These are phyloP conservation scores for Suhomyces chickasaworum DNA, from an alignment of 1,139 yeast genomes.

Conservation along the genomic window DNA sequence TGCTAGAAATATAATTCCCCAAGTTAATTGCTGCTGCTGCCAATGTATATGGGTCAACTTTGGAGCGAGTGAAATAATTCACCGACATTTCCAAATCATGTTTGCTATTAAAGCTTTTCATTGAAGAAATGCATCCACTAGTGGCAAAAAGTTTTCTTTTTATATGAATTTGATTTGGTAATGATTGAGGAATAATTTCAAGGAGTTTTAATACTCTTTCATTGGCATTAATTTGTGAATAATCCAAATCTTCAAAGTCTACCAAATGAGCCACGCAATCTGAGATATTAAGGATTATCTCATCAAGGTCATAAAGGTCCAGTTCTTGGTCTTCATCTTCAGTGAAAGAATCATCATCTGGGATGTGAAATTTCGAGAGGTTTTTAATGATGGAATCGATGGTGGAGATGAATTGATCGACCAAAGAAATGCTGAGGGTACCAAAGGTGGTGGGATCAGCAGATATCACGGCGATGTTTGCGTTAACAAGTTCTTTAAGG, in stretches of 20 bases:
- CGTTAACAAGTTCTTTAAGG: constrained; percentile 12
- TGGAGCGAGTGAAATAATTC: not conserved
- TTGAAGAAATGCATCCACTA: constrained; percentile 40
- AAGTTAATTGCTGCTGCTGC: constrained; percentile 35
- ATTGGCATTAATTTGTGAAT: constrained; percentile 13
- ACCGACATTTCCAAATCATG: constrained; percentile 17
- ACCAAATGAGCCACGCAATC: constrained; percentile 22
- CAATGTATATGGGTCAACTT: constrained; percentile 29
- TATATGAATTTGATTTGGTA: constrained; percentile 16
- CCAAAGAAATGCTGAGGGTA: constrained; percentile 2
- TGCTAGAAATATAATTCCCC: constrained; percentile 38
- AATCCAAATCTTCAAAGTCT: constrained; percentile 21
- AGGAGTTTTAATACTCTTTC: constrained; percentile 13
- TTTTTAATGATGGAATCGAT: constrained; percentile 1
- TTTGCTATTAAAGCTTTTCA: constrained; percentile 25
- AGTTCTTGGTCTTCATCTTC: constrained; percentile 13
- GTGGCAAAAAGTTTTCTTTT: constrained; percentile 39
- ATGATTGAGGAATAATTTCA: constrained; percentile 7
- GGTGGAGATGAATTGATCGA: constrained; percentile 5
- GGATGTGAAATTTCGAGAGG: constrained; percentile 4
- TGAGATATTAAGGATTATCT: constrained; percentile 16
- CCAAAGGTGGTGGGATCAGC: constrained; percentile 2
- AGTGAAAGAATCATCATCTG: constrained; percentile 1
- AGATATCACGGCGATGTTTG: constrained; percentile 2
- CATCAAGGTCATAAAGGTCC: constrained; percentile 15